phyloP scores from a whole-genome alignment of 352 stramenopile genomes.

The Globisporangium splendens region DNA sequence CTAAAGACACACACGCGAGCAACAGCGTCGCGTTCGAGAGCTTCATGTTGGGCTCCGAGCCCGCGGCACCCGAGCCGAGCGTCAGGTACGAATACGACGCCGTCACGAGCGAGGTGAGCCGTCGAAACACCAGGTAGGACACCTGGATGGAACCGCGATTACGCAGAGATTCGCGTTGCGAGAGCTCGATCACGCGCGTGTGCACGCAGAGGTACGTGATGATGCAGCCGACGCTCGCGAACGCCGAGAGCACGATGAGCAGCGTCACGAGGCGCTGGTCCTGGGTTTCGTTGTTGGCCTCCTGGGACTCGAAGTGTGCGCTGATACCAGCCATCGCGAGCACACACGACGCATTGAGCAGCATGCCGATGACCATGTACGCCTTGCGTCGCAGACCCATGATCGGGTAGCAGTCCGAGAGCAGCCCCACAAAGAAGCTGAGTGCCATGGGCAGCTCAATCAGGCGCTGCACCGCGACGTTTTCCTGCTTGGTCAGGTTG shows the following conservation, averaged over 20 bases:
- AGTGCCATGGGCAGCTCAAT: constrained; percentile 86
- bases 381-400: constrained; percentile 86
- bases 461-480: constrained; percentile 31
- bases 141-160: constrained; percentile 31
- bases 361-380: constrained; percentile 84
- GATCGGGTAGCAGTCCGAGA: constrained; percentile 90
- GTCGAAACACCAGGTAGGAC: constrained; percentile 35
- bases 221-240: constrained; percentile 27
- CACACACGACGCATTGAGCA: constrained; percentile 9
- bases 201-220: constrained; percentile 33
- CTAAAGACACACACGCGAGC: constrained; percentile 24
- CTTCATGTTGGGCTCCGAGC: constrained; percentile 5
- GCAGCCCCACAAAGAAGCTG: constrained; percentile 85
- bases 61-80: constrained; percentile 12
- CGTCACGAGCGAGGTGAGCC: constrained; percentile 18
- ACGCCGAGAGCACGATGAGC: constrained; percentile 20
- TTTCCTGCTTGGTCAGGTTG: constrained; percentile 14
- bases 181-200: constrained; percentile 40
- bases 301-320: constrained; percentile 16
- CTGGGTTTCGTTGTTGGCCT: not conserved
- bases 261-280: constrained; percentile 16
- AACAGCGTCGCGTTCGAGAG: constrained; percentile 22
- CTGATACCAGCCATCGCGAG: constrained; percentile 27
- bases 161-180: constrained; percentile 35
- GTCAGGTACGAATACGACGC: constrained; percentile 4